Base-by-base conservation (phyloP, 192 early-diverging fungal genomes). In the Gigaspora rosea region DNA sequence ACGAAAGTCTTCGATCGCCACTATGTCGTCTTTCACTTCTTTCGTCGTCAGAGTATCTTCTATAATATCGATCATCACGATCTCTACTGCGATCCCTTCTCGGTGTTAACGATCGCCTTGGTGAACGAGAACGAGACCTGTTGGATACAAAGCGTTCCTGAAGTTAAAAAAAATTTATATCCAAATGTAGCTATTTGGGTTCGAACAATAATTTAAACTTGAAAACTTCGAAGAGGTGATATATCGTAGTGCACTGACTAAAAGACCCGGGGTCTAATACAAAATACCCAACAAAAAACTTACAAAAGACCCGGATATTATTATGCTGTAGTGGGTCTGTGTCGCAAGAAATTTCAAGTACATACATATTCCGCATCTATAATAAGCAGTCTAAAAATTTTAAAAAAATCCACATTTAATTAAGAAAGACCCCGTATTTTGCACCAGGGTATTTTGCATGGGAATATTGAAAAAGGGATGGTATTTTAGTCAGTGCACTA, bases 121-220 rank as follows among this genome's bases (percentile, higher is more conserved):
- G 71, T 13, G 71, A 58, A 58, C 52, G 71, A 46, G 71, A 73
- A 58, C 71, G 71, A 73, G 71, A 73, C 20, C 71, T 73, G 36
- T 20, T 58, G 58, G 41, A 59, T 20, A 58, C 11, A 16, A 18
- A 58, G 32, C 33, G 49, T 22, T 56, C 20, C 22, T 33, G 22
- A 51, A 50, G 20, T 49, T n/a, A 52, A 6, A 71, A 6, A 71
- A 33, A 7, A 48, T 68, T 18, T 48, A n/a, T 49, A 8, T 71
- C 69, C 47, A 49, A 52, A n/a, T 36, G 27, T 33, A 27, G 50
- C 22, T 22, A 49, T 51, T 71, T 16, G 36, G 27, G 6, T 71
- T 52, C 51, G 11, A 62, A 63, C 27, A 35, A 13, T 3, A 57
- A 63, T 22, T 71, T 16, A 32, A 71, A 22, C 69, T 49, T 52